A percentile compares a stretch with the other conserved stretches of the same genome.
Conservation (phyloP, 2,329 filamentous ascomycete species). For the Penicillium sp. region DNA sequence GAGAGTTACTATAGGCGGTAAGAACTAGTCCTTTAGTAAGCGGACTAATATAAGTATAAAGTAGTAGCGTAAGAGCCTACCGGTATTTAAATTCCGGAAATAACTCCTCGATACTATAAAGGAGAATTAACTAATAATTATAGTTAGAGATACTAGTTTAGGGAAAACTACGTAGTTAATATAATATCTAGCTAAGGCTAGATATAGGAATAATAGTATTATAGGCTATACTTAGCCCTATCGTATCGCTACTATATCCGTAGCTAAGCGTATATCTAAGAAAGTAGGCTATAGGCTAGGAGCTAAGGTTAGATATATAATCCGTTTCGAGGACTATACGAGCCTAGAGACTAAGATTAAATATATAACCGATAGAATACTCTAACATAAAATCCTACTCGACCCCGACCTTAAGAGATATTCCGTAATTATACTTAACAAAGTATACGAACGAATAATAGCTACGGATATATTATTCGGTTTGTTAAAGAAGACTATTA, state of each 20-base stretch:
- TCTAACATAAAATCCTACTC: conserved; percentile 88
- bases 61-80: conserved; percentile 82
- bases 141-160: conserved; percentile 94
- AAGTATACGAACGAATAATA: conserved; percentile 96
- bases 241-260: conserved; percentile 95
- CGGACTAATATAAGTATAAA: conserved; percentile 90
- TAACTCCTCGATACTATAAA: conserved; percentile 81
- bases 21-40: conserved; percentile 76
- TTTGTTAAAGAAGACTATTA: conserved; percentile 85
- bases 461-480: conserved; percentile 94
- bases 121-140: conserved; percentile 87
- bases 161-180: conserved; percentile 97
- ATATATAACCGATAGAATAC: conserved; percentile 99
- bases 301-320: conserved; percentile 91
- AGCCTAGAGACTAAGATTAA: conserved; percentile 87
- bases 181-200: conserved; percentile 88
- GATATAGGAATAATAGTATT: conserved; percentile 78
- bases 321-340: conserved; percentile 94
- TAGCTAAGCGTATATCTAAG: conserved; percentile 92
- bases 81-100: conserved; percentile 81
- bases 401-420: conserved; percentile 86
- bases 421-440: conserved; percentile 95
- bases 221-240: conserved; percentile 96
- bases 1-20: conserved; percentile 68
- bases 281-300: conserved; percentile 90